A percentile compares a stretch with the other conserved stretches of the same genome.
These are phyloP conservation scores for Penstemon barbatus DNA, from an alignment of 257 asterid species.

Conservation along the genomic window DNA sequence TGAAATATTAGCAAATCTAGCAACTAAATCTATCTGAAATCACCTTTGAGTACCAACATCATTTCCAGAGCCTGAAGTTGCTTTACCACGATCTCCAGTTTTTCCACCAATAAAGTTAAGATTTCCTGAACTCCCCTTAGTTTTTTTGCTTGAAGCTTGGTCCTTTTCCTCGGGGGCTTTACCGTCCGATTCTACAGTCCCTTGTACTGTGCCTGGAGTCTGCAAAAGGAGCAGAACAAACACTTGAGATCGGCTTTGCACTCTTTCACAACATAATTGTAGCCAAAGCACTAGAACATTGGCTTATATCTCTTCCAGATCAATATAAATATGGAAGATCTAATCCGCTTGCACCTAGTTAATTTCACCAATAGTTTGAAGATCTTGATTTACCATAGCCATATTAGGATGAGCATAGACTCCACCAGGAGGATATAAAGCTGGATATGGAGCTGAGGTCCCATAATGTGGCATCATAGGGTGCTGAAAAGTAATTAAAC, in stretches of 20 bases:
- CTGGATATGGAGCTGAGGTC: slow-evolving; percentile 93
- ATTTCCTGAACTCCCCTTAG: slow-evolving; percentile 53
- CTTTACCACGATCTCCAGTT: slow-evolving; percentile 61
- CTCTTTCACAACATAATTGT: not conserved
- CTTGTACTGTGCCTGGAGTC: slow-evolving; percentile 52
- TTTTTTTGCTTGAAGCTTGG: slow-evolving; percentile 53
- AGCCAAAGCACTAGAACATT: not conserved
- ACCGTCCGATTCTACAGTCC: slow-evolving; percentile 56
- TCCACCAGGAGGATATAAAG: slow-evolving; percentile 87
- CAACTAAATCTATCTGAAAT: slow-evolving; percentile 18
- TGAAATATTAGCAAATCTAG: slow-evolving; percentile 5
- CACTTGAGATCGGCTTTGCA: slow-evolving; percentile 12
- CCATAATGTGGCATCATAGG: slow-evolving; percentile 97
- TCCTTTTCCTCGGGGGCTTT: slow-evolving; percentile 67
- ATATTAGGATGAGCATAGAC: slow-evolving; percentile 90
- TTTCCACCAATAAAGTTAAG: slow-evolving; percentile 46
- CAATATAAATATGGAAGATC: not conserved
- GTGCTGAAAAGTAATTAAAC: slow-evolving; percentile 53
- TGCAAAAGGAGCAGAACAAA: slow-evolving; percentile 29
- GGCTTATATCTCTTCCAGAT: not conserved
- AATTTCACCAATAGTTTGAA: no score
- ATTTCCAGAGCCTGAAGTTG: slow-evolving; percentile 82
- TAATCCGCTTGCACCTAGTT: not conserved
- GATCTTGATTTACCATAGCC: slow-evolving; percentile 56
- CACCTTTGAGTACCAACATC: slow-evolving; percentile 90